Base-by-base conservation (phyloP, 2,329 filamentous ascomycete genomes). In the Nemania bipapillata region DNA sequence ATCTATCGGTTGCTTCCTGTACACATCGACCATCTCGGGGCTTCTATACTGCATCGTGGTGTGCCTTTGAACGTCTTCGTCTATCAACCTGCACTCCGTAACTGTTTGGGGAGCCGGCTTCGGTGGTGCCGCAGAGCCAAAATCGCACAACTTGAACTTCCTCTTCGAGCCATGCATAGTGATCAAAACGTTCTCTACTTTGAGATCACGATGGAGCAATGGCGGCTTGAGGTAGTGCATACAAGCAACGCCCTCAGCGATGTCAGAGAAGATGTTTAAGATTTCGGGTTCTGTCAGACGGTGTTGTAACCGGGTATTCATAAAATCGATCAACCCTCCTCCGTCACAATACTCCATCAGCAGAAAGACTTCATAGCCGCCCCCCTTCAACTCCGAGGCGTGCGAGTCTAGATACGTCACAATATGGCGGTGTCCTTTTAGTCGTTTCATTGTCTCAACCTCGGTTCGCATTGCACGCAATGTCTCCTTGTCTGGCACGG, bases 361-460 rank as follows among this genome's bases (percentile, higher is more conserved):
- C 77, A 99, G 81, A 77, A 99, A 99, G 66, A 99, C 96, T 84
- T 99, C 96, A 80, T 97, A 99, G 66, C 96, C 96, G 49, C 94
- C 94, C 59, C 92, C 93, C 76, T 92, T 91, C 75, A 98, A 84
- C 81, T 98, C 94, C 17, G 94, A 97, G 42, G 96, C 96, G 81
- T 99, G 96, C 73, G 95, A 98, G 84, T 99, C 96, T 80, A 98
- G 94, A 82, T 99, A 99, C 67, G 92, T 97, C 76, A 99, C 96
- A 78, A 99, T 98, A 76, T 96, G 91, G 71, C 90, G 90, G 86
- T 98, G 96, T 65, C 96, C 96, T 85, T 97, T 97, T 76, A 99
- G 87, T 82, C 96, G 94, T 89, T 99, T 99, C 96, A 99, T 99
- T 15, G 96, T 99, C 84, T 99, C 96, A 75, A 99, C 96, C 85